phyloP scores from a whole-genome alignment of 2,329 filamentous ascomycete genomes.

The Penicillium sp. region DNA sequence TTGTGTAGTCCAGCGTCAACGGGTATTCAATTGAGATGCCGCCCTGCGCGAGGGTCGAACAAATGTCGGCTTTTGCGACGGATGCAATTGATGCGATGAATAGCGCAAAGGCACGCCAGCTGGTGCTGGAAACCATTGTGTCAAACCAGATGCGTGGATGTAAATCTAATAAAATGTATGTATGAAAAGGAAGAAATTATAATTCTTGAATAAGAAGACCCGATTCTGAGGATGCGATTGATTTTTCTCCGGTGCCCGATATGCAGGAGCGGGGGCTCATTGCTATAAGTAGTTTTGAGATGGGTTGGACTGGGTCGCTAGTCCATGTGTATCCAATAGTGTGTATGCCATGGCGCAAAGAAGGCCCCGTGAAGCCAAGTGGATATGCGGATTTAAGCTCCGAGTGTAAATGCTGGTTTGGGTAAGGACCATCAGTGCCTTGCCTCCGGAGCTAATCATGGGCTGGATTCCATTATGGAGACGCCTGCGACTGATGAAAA shows the following conservation, averaged over 20 bases:
- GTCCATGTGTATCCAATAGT: background rate
- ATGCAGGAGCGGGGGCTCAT: background rate
- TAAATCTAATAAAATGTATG: background rate
- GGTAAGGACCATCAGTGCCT: background rate
- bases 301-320: background rate
- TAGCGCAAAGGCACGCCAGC: constrained; percentile 22
- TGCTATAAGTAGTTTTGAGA: background rate
- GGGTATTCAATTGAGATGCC: constrained; percentile 36
- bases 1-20: constrained; percentile 35
- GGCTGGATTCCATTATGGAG: background rate
- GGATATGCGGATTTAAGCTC: background rate
- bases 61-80: constrained; percentile 36
- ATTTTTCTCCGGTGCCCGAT: background rate
- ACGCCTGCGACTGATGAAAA: background rate
- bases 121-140: constrained; percentile 16
- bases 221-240: background rate
- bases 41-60: constrained; percentile 37
- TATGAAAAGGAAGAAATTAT: background rate
- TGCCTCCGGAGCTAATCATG: background rate
- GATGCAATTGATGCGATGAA: constrained; percentile 20
- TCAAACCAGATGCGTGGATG: no score
- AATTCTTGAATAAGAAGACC: background rate
- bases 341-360: background rate
- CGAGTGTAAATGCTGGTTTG: background rate
- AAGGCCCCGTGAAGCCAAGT: background rate